phyloP scores from a whole-genome alignment of 108 stramenopile species.

The Stephanodiscus triporus region DNA sequence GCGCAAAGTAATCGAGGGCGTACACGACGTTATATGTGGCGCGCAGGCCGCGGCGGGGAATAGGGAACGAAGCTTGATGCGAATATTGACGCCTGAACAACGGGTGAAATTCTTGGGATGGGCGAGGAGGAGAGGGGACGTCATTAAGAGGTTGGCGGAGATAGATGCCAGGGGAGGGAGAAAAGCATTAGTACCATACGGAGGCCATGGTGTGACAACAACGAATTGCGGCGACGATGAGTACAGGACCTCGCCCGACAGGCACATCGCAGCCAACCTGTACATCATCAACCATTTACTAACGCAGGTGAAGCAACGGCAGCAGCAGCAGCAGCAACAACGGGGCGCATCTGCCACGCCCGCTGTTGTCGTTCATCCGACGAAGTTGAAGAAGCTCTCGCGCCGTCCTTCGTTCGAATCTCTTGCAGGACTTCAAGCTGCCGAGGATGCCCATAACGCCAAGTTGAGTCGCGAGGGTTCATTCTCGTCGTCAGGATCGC shows the following conservation, averaged over 20 bases:
- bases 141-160: constrained; percentile 36
- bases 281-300: constrained; percentile 83
- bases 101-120: constrained; percentile 70
- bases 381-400: constrained; percentile 62
- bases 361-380: constrained; percentile 41
- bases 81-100: constrained; percentile 67
- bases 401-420: constrained; percentile 88
- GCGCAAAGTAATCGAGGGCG: constrained; percentile 59
- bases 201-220: not conserved
- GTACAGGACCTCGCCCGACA: constrained; percentile 48
- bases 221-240: constrained; percentile 27
- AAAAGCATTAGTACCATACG: not conserved
- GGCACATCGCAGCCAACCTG: constrained; percentile 82
- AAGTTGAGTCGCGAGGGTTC: constrained; percentile 50
- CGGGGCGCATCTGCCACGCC: constrained; percentile 10
- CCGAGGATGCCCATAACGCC: constrained; percentile 7
- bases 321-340: not conserved
- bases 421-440: constrained; percentile 50
- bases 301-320: constrained; percentile 45
- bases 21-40: constrained; percentile 60
- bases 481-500: constrained; percentile 73
- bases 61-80: constrained; percentile 32
- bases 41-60: constrained; percentile 50
- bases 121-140: constrained; percentile 54
- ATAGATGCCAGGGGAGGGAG: not conserved